Evolutionary conservation across 1,284 basidiomycete species (phyloP).

Genomic region (Prillingera fragicola): DNA sequence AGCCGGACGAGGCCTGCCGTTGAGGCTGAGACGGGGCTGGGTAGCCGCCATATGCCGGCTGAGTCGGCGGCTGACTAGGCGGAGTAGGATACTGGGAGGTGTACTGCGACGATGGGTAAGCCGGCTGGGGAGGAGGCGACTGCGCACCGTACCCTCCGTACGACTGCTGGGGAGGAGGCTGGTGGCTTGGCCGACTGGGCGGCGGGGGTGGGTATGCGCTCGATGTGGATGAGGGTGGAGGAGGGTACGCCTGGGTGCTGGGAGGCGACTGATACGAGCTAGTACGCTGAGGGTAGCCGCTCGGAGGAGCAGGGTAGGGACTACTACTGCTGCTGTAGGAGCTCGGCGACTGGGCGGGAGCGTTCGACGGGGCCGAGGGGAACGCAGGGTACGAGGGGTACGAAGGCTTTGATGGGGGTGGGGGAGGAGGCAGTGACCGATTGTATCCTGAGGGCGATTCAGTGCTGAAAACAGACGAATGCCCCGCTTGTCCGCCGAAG

Average conservation of each 20-base stretch:
- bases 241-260: slow-evolving; percentile 9
- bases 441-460: no score
- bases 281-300: slow-evolving; percentile 22
- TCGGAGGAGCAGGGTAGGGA: slow-evolving; percentile 17
- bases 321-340: slow-evolving; percentile 16
- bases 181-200: slow-evolving; percentile 6
- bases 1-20: neutral
- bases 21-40: neutral
- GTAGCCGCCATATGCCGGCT: no score
- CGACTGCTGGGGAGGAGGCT: slow-evolving; percentile 7
- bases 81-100: slow-evolving; percentile 2
- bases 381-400: slow-evolving; percentile 41
- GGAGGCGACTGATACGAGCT: slow-evolving; percentile 11
- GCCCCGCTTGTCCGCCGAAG: no score
- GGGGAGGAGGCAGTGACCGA: slow-evolving; percentile 18
- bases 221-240: slow-evolving; percentile 11
- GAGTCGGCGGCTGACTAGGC: neutral
- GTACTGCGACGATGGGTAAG: slow-evolving; percentile 4
- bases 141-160: slow-evolving; percentile 2
- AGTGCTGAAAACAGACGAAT: no score
- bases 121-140: neutral
- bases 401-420: slow-evolving; percentile 17
- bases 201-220: slow-evolving; percentile 10
- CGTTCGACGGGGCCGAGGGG: slow-evolving; percentile 46
- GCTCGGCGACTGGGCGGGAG: slow-evolving; percentile 18